phyloP scores from a whole-genome alignment of 495 filamentous ascomycete species.

The Hypoxylon cercidicola region DNA sequence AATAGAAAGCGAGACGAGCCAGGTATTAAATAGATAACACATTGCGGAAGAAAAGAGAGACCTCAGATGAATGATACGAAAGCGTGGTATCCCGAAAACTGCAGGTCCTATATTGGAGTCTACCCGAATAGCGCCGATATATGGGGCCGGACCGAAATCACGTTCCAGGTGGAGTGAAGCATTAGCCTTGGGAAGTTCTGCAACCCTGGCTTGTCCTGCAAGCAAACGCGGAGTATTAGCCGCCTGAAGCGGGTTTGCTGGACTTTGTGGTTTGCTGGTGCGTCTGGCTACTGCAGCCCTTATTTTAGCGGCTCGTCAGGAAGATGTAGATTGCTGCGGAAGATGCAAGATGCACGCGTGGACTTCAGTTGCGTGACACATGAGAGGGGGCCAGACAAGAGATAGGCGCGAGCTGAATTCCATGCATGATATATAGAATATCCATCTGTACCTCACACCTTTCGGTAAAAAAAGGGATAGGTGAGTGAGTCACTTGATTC shows the following conservation, averaged over 20 bases:
- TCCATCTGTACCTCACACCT: conserved; percentile 9
- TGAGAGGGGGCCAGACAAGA: conserved; percentile 1
- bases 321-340: conserved; percentile 18
- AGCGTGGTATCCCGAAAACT: conserved; percentile 36
- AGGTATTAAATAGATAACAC: conserved; percentile 7
- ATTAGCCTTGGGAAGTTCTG: conserved; percentile 14
- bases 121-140: conserved; percentile 37
- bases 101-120: conserved; percentile 23
- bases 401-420: conserved; percentile 28
- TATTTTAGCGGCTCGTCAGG: conserved; percentile 32
- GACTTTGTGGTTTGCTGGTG: conserved; percentile 23
- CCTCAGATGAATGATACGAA: conserved; percentile 25
- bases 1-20: background rate
- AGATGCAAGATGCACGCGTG: conserved; percentile 19
- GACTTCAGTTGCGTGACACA: conserved; percentile 18
- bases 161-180: conserved; percentile 36
- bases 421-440: background rate
- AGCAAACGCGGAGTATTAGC: conserved; percentile 33
- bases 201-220: conserved; percentile 13
- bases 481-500: conserved; percentile 19
- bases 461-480: conserved; percentile 20
- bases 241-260: conserved; percentile 28
- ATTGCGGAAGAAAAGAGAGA: conserved; percentile 7
- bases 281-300: conserved; percentile 31
- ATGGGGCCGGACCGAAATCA: conserved; percentile 42